These are phyloP conservation scores for Henningerozyma blattae DNA, from an alignment of 805 yeast species.

Conservation along the genomic window DNA sequence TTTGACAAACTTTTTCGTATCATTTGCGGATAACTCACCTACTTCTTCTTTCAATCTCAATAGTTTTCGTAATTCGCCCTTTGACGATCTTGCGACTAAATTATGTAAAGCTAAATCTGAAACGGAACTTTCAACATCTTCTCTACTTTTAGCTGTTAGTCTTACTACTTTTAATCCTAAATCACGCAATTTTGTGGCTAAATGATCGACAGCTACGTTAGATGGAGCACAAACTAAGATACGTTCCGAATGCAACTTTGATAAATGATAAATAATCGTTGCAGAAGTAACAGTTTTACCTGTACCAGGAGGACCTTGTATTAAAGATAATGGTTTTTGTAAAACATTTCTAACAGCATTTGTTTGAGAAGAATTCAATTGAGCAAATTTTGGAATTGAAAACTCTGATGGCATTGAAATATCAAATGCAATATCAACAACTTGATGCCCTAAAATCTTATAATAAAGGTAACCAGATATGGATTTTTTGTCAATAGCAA, in stretches of 20 bases:
- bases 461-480: slow-evolving; percentile 68
- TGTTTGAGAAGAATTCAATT: slow-evolving; percentile 65
- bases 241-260: slow-evolving; percentile 46
- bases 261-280: slow-evolving; percentile 68
- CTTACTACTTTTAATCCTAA: slow-evolving; percentile 72
- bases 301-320: slow-evolving; percentile 96
- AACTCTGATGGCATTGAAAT: slow-evolving; percentile 48
- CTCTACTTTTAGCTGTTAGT: slow-evolving; percentile 63
- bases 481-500: slow-evolving; percentile 60
- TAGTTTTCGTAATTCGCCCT: slow-evolving; percentile 47
- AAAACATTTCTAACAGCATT: slow-evolving; percentile 64
- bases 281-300: slow-evolving; percentile 94
- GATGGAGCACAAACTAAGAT: slow-evolving; percentile 91
- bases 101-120: slow-evolving; percentile 46
- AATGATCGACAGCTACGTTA: slow-evolving; percentile 88
- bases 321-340: slow-evolving; percentile 61
- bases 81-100: slow-evolving; percentile 35
- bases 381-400: slow-evolving; percentile 55
- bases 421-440: slow-evolving; percentile 49
- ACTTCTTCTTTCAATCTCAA: slow-evolving; percentile 44
- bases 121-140: slow-evolving; percentile 62
- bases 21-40: slow-evolving; percentile 55
- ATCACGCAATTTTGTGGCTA: slow-evolving; percentile 58
- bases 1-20: slow-evolving; percentile 33
- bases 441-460: slow-evolving; percentile 70